These are phyloP conservation scores for Knoxia roxburghii DNA, from an alignment of 257 asterid species.

Conservation along the genomic window DNA sequence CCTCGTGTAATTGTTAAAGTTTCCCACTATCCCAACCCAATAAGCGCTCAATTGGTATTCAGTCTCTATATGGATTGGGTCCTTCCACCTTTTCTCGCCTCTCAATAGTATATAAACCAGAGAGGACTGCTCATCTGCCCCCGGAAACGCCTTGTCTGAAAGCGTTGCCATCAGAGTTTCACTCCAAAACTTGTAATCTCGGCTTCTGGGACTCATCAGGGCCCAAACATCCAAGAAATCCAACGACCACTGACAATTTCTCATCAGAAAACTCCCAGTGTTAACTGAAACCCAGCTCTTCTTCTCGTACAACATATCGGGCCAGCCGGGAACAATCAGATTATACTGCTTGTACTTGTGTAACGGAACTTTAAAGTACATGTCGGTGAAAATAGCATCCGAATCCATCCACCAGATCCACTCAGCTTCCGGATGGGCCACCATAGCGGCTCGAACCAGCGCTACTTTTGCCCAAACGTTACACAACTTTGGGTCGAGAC, in stretches of 20 bases:
- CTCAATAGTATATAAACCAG: slow-evolving; percentile 20
- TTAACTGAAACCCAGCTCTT: slow-evolving; percentile 17
- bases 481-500: slow-evolving; percentile 11
- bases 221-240: slow-evolving; percentile 22
- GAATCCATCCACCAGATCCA: slow-evolving; percentile 22
- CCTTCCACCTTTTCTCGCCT: slow-evolving; percentile 22
- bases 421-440: slow-evolving; percentile 22
- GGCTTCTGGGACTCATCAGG: slow-evolving; percentile 28
- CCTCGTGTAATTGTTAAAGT: slow-evolving; percentile 16
- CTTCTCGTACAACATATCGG: slow-evolving; percentile 13
- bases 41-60: slow-evolving; percentile 26
- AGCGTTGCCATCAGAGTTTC: slow-evolving; percentile 17
- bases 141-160: slow-evolving; percentile 23
- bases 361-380: slow-evolving; percentile 13
- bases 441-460: slow-evolving; percentile 1
- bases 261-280: slow-evolving; percentile 13
- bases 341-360: slow-evolving; percentile 16
- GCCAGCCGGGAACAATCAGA: slow-evolving; percentile 19
- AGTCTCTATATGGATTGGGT: slow-evolving; percentile 25
- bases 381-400: slow-evolving; percentile 21
- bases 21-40: slow-evolving; percentile 25
- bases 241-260: slow-evolving; percentile 19
- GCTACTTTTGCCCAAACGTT: slow-evolving; percentile 19
- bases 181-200: slow-evolving; percentile 26
- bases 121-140: slow-evolving; percentile 26